These are phyloP conservation scores for Patellifolia procumbens DNA, from an alignment of 179 eudicot species.

Conservation along the genomic window DNA sequence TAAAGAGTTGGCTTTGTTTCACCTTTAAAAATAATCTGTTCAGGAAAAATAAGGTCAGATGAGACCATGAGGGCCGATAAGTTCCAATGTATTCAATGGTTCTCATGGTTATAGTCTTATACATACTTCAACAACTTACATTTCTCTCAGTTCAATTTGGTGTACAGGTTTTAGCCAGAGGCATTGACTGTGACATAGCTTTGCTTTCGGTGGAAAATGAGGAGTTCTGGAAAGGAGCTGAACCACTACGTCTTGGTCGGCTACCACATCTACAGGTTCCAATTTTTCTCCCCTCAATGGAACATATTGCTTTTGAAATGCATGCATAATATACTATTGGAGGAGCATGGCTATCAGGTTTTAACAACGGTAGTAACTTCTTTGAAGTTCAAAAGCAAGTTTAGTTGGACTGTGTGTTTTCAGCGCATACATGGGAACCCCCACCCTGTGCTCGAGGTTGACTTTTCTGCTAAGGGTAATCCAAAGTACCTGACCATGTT, in stretches of 20 bases:
- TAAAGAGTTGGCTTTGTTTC: not conserved
- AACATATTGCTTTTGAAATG: not conserved
- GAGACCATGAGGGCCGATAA: not conserved
- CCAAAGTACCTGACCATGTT: not conserved
- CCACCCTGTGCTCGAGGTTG: too few relatives aligned
- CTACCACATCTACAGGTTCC: conserved; percentile 89
- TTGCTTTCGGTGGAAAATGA: conserved; percentile 87
- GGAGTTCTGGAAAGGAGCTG: conserved; percentile 89
- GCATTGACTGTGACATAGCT: conserved; percentile 92
- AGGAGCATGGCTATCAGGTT: not conserved
- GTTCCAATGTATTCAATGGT: not conserved
- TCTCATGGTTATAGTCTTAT: not conserved
- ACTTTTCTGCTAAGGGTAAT: not conserved
- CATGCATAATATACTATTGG: not conserved
- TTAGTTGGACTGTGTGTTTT: too few relatives aligned
- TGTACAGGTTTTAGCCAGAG: conserved; percentile 88
- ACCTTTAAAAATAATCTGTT: not conserved
- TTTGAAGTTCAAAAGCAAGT: too few relatives aligned
- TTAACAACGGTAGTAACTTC: too few relatives aligned
- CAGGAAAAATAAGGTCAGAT: not conserved
- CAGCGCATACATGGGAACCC: too few relatives aligned
- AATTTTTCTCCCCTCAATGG: conserved; percentile 4
- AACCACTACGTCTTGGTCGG: conserved; percentile 73
- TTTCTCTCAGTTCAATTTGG: conserved; percentile 26
- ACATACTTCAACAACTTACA: conserved; percentile 19